Evolutionary conservation across 2,329 filamentous ascomycete genomes (phyloP).

Genomic region (Pseudocercospora eumusae): DNA sequence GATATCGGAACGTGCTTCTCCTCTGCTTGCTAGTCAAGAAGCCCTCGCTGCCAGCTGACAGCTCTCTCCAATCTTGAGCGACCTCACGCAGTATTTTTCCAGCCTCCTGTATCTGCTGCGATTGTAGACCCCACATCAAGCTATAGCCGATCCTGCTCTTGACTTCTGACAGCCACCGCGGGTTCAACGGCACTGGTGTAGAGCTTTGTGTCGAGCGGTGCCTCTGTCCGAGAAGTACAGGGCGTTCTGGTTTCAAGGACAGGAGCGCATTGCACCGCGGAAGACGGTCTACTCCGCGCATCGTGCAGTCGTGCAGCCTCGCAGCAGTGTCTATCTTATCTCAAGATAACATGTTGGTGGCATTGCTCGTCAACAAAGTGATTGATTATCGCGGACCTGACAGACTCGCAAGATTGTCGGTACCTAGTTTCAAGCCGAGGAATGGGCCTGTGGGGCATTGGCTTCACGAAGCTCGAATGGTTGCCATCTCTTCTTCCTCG

Average conservation of each 20-base stretch:
- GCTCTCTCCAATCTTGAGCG: conserved; percentile 67
- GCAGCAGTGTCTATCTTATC: background rate
- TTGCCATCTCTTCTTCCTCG: background rate
- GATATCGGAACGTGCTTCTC: conserved; percentile 64
- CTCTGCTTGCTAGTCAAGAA: conserved; percentile 66
- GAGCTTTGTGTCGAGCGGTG: conserved; percentile 21
- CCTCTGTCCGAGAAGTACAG: background rate
- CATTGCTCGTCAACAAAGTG: background rate
- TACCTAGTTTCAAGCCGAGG: background rate
- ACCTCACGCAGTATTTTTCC: conserved; percentile 62
- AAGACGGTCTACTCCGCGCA: background rate
- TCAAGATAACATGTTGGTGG: background rate
- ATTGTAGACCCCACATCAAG: conserved; percentile 69
- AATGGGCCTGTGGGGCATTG: background rate
- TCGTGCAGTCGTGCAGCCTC: background rate
- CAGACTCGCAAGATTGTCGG: background rate
- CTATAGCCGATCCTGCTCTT: conserved; percentile 71
- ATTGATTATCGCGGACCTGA: background rate
- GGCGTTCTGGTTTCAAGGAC: background rate
- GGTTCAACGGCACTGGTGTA: conserved; percentile 43
- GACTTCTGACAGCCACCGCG: conserved; percentile 70
- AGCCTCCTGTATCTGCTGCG: conserved; percentile 59
- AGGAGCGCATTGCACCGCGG: background rate
- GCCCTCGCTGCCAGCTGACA: conserved; percentile 73
- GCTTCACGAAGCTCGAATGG: background rate